These are phyloP conservation scores for Hypoxylon rickii DNA, from an alignment of 495 filamentous ascomycete species.

Conservation along the genomic window DNA sequence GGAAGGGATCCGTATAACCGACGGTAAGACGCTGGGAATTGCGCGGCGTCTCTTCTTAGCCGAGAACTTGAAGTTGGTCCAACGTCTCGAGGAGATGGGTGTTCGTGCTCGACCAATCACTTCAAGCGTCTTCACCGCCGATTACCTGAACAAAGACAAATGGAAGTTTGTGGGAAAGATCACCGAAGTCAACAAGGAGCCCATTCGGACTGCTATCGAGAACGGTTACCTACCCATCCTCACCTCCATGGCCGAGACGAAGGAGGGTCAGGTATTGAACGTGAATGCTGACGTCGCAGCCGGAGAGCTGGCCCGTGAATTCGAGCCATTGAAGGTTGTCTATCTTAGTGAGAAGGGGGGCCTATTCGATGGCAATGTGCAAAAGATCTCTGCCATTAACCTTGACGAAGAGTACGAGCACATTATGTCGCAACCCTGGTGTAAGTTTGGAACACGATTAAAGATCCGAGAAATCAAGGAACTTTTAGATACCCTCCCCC, in stretches of 20 bases:
- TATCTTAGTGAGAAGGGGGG: slow-evolving; percentile 98
- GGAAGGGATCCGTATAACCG: slow-evolving; percentile 94
- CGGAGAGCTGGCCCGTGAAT: slow-evolving; percentile 83
- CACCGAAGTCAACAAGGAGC: slow-evolving; percentile 85
- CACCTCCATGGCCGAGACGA: slow-evolving; percentile 95
- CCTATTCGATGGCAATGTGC: slow-evolving; percentile 88
- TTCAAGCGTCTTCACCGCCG: slow-evolving; percentile 90
- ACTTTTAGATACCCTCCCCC: slow-evolving; percentile 80
- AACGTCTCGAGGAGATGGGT: slow-evolving; percentile 88
- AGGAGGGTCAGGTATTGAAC: slow-evolving; percentile 92
- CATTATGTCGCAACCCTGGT: slow-evolving; percentile 95
- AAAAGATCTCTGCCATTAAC: slow-evolving; percentile 98
- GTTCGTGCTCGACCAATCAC: slow-evolving; percentile 91
- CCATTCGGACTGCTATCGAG: slow-evolving; percentile 89
- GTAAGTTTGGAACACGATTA: slow-evolving; percentile 89
- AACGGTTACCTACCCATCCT: slow-evolving; percentile 92
- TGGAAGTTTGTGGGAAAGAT: slow-evolving; percentile 96
- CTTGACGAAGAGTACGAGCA: slow-evolving; percentile 96
- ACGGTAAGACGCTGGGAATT: slow-evolving; percentile 90
- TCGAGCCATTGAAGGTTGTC: slow-evolving; percentile 97
- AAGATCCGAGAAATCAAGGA: slow-evolving; percentile 99
- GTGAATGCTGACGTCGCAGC: slow-evolving; percentile 98
- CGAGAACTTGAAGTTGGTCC: slow-evolving; percentile 94
- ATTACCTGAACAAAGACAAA: slow-evolving; percentile 92
- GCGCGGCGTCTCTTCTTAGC: slow-evolving; percentile 91